Base-by-base conservation (phyloP, 2,329 filamentous ascomycete genomes). In the Sporothrix sp. region DNA sequence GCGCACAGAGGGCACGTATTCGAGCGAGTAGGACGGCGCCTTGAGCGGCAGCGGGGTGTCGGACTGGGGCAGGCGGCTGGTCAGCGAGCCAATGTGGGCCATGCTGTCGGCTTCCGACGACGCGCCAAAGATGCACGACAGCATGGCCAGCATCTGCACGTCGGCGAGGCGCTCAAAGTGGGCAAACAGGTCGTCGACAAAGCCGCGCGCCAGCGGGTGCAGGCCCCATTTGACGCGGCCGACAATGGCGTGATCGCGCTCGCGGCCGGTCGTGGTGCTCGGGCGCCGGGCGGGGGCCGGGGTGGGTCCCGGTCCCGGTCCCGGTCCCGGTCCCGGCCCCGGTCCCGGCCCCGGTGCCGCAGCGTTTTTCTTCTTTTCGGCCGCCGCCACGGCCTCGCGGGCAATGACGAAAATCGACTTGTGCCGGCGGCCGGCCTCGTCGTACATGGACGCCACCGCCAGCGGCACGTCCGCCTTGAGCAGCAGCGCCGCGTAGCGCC, bases 401-500 rank as follows among this genome's bases (percentile, higher is more conserved):
- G 85, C 85, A 56, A 90, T 78, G 7, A 89, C 76, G 25, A 88
- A 67, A 43, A 85, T 75, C 3, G 79, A 81, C 53, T 83, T 73
- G 8, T 73, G 71, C 36, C 72, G 69, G 54, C 74, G 70, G 27
- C 50, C 50, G 1, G 49, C 46, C 9, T 57, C 52, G 10, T 47
- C 47, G 16, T 40, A 48, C 3, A 72, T 68, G 3, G 73, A 70
- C 38, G 84, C 67, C 23, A 87, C 68, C 58, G 84, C 76, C 3
- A 91, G 69, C 1, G 85, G 85, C 25, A 90, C 82, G 39, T 87
- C 81, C 58, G 86, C 85, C 57, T 82, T 81, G 40, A 97, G 70
- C 6, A 97, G 72, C 52, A 96, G 71, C 16, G 80, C 83, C 50
- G 88, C 73, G 57, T 96, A 84, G 44, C 78, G 79, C 93, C 93